Evolutionary conservation across 352 stramenopile genomes (phyloP).

Genomic region (Plasmopara muralis): DNA sequence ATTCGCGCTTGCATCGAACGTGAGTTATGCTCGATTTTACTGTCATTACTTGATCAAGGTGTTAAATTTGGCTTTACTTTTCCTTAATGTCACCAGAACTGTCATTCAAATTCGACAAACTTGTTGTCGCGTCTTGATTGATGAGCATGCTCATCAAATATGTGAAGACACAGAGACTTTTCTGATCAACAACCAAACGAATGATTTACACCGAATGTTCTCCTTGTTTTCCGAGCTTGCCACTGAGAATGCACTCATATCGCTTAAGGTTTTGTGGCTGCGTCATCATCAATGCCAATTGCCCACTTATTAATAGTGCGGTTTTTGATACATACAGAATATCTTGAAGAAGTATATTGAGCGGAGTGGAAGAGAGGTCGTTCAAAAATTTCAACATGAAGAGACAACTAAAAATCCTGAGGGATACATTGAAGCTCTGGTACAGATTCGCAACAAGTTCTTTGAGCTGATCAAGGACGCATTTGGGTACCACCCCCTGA

Average conservation of each 20-base stretch:
- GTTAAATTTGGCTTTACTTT: neutral
- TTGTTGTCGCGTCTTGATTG: conserved; percentile 71
- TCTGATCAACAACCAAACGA: conserved; percentile 67
- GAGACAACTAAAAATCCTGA: conserved; percentile 77
- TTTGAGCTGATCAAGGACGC: conserved; percentile 81
- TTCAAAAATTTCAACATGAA: conserved; percentile 73
- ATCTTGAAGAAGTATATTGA: conserved; percentile 86
- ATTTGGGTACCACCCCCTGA: conserved; percentile 75
- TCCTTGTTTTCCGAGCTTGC: conserved; percentile 76
- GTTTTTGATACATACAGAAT: conserved; percentile 38
- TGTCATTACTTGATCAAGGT: neutral
- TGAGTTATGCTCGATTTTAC: conserved; percentile 24
- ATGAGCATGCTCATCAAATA: conserved; percentile 74
- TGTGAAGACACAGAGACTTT: conserved; percentile 75
- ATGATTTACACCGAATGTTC: conserved; percentile 74
- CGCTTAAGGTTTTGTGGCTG: conserved; percentile 51
- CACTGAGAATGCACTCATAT: conserved; percentile 71
- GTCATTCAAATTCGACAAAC: conserved; percentile 70
- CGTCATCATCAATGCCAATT: neutral
- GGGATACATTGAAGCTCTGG: conserved; percentile 78
- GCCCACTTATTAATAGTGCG: neutral
- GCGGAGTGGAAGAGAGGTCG: conserved; percentile 64
- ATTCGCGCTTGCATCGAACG: conserved; percentile 68
- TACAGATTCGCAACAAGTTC: conserved; percentile 79
- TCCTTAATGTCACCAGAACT: conserved; percentile 33